Percentiles rank a stretch among this genome's conserved stretches.
phyloP scores from a whole-genome alignment of 116 monocot species.

The Papilionanthe hybrid region DNA sequence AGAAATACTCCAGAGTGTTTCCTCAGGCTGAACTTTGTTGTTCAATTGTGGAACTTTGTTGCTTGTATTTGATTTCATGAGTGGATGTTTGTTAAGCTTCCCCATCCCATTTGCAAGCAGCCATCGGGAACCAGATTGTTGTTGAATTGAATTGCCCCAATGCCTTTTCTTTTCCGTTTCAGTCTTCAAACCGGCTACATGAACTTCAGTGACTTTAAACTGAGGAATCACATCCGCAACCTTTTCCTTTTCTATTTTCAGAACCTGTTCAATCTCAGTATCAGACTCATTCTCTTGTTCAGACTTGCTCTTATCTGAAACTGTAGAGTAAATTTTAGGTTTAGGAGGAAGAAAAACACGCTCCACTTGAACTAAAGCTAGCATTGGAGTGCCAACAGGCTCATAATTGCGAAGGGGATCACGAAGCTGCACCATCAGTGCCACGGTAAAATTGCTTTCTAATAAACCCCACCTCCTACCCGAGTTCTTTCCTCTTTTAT shows the following conservation, averaged over 20 bases:
- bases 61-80: constrained; percentile 71
- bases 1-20: constrained; percentile 94
- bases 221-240: constrained; percentile 53
- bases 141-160: constrained; percentile 61
- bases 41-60: constrained; percentile 31
- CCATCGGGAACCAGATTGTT: constrained; percentile 93
- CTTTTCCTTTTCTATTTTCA: constrained; percentile 30
- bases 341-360: constrained; percentile 51
- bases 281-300: constrained; percentile 13
- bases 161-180: constrained; percentile 63
- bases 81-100: constrained; percentile 70
- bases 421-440: constrained; percentile 66
- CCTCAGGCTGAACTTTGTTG: constrained; percentile 47
- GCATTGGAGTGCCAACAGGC: constrained; percentile 64
- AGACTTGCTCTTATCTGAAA: constrained; percentile 32
- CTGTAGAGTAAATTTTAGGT: constrained; percentile 38
- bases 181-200: constrained; percentile 81
- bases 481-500: constrained; percentile 12
- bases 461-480: constrained; percentile 24
- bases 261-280: constrained; percentile 5
- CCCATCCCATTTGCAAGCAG: constrained; percentile 96
- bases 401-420: constrained; percentile 59
- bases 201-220: constrained; percentile 86
- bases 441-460: constrained; percentile 61
- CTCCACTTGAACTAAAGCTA: constrained; percentile 58